Percentiles rank a stretch among this genome's conserved stretches.
Evolutionary conservation across 192 early-diverging fungal species (phyloP).

Genomic region (Linnemannia schmuckeri): DNA sequence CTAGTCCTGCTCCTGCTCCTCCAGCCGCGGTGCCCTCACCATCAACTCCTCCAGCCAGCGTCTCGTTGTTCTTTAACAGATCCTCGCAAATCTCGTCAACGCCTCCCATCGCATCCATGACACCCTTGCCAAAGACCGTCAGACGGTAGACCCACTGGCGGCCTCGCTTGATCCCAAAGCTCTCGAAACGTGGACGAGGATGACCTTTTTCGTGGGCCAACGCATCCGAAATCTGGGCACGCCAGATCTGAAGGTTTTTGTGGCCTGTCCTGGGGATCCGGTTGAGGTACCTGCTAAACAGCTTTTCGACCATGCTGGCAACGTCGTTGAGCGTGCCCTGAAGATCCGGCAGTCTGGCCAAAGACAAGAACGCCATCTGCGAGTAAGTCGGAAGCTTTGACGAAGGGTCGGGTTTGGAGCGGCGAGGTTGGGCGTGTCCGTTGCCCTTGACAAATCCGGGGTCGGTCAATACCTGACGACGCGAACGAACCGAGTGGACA

Average conservation of each 20-base stretch:
- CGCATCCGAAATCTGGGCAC: constrained; percentile 53
- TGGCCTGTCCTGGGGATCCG: constrained; percentile 53
- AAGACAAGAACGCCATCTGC: constrained; percentile 54
- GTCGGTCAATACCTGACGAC: constrained; percentile 49
- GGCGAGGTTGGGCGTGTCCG: constrained; percentile 51
- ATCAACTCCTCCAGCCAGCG: constrained; percentile 18
- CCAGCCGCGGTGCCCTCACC: constrained; percentile 22
- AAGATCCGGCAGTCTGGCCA: constrained; percentile 46
- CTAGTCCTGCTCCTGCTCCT: constrained; percentile 47
- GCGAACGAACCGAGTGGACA: constrained; percentile 53
- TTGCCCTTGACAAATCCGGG: constrained; percentile 57
- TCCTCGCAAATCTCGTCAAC: constrained; percentile 54
- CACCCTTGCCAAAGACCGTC: constrained; percentile 50
- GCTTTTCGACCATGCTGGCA: constrained; percentile 51
- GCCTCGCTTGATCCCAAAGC: constrained; percentile 55
- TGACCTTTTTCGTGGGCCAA: constrained; percentile 54
- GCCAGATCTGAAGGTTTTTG: constrained; percentile 56
- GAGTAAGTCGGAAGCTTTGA: constrained; percentile 53
- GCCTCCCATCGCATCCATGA: constrained; percentile 51
- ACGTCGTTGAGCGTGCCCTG: constrained; percentile 54
- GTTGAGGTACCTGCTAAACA: constrained; percentile 51
- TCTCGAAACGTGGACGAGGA: constrained; percentile 50
- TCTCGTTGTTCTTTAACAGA: constrained; percentile 45
- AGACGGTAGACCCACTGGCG: constrained; percentile 53
- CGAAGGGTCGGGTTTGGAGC: constrained; percentile 46